Conservation (phyloP, 2,329 filamentous ascomycete genomes). For the Exophiala aquamarina region DNA sequence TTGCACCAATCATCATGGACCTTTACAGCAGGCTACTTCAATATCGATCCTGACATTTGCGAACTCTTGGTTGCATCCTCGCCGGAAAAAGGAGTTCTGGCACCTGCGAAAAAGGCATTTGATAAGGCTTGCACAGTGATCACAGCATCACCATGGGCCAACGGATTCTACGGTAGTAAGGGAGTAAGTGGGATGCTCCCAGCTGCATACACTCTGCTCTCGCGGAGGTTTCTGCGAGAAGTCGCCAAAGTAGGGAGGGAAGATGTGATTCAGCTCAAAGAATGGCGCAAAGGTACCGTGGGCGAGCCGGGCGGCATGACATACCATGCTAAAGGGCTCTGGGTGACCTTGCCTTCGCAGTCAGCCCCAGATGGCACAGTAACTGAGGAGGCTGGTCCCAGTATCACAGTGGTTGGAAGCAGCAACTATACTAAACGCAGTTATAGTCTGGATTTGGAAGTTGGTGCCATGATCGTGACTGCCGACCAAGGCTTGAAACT, state of each 20-base stretch:
- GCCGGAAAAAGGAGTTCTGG: slow-evolving; percentile 20
- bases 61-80: slow-evolving; percentile 69
- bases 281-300: slow-evolving; percentile 83
- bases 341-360: slow-evolving; percentile 24
- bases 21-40: slow-evolving; percentile 98
- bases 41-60: slow-evolving; percentile 83
- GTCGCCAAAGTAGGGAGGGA: slow-evolving; percentile 55
- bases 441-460: slow-evolving; percentile 89
- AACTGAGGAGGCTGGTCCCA: slow-evolving; percentile 61
- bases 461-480: slow-evolving; percentile 83
- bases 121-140: slow-evolving; percentile 72
- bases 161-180: slow-evolving; percentile 87
- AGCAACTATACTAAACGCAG: slow-evolving; percentile 95
- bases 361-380: slow-evolving; percentile 11
- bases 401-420: slow-evolving; percentile 81
- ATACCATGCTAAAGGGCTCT: slow-evolving; percentile 85
- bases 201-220: slow-evolving; percentile 86
- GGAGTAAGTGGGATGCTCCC: slow-evolving; percentile 89
- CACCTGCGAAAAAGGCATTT: slow-evolving; percentile 24
- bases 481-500: slow-evolving; percentile 69
- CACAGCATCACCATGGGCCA: slow-evolving; percentile 88
- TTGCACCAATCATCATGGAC: slow-evolving; percentile 79
- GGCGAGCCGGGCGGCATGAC: slow-evolving; percentile 86
- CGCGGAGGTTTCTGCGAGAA: slow-evolving; percentile 73
- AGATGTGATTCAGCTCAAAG: slow-evolving; percentile 69